Conservation (phyloP, 2,329 filamentous ascomycete species). For the Xylaria hypoxylon region DNA sequence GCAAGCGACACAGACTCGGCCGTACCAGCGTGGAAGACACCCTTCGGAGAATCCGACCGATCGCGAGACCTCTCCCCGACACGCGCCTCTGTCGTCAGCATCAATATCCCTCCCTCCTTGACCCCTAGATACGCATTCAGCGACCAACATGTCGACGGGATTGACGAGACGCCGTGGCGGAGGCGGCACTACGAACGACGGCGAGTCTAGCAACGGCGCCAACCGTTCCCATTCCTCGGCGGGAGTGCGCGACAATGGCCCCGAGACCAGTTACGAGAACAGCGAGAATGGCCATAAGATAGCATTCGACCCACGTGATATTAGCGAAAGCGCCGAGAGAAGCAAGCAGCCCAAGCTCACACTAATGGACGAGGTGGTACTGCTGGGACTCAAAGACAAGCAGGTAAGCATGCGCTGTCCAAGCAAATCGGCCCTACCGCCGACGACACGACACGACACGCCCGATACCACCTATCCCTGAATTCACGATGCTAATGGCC, state of each 20-base stretch:
- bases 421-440: not conserved
- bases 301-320: constrained; percentile 95
- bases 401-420: constrained; percentile 72
- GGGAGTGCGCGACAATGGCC: constrained; percentile 65
- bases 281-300: constrained; percentile 98
- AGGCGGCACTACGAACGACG: constrained; percentile 64
- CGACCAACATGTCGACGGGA: constrained; percentile 55
- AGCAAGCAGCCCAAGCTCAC: constrained; percentile 99
- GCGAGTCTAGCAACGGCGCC: constrained; percentile 67
- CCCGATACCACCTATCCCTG: not conserved
- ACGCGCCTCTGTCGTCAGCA: constrained; percentile 26
- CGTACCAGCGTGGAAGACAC: constrained; percentile 21
- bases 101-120: constrained; percentile 8
- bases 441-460: not conserved
- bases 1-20: constrained; percentile 16
- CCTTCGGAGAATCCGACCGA: constrained; percentile 20
- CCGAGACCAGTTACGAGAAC: constrained; percentile 88
- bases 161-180: constrained; percentile 59
- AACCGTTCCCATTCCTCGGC: constrained; percentile 69
- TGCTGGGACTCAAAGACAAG: constrained; percentile 97
- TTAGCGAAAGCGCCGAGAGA: constrained; percentile 94
- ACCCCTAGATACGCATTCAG: constrained; percentile 9
- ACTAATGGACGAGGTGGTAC: constrained; percentile 96
- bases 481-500: constrained; percentile 37
- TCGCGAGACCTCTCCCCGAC: constrained; percentile 17